A percentile compares a stretch with the other conserved stretches of the same genome.
Evolutionary conservation across 176 grass and related monocot species (phyloP).

Genomic region (Thinopyrum elongatum): DNA sequence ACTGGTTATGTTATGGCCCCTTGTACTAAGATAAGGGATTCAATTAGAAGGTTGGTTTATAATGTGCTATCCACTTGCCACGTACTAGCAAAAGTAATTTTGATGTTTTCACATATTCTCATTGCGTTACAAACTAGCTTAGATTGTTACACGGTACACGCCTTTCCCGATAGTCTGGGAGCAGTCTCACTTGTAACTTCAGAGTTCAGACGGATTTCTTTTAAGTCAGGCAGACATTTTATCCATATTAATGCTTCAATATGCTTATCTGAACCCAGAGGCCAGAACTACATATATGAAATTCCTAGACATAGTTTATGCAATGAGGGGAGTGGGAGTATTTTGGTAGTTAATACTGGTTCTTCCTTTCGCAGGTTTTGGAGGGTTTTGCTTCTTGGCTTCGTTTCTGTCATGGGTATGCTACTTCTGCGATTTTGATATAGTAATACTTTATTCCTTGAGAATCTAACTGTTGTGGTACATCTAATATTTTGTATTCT

Average conservation of each 20-base stretch:
- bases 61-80: conserved; percentile 14
- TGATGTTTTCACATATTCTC: conserved; percentile 3
- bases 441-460: conserved; percentile 25
- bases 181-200: neutral
- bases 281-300: neutral
- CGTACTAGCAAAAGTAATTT: conserved; percentile 12
- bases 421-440: conserved; percentile 28
- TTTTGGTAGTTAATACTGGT: conserved; percentile 30
- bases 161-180: neutral
- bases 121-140: conserved; percentile 10
- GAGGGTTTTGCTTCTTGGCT: conserved; percentile 98
- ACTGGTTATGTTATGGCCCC: conserved; percentile 1
- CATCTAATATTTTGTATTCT: conserved; percentile 7
- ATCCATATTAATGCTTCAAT: neutral
- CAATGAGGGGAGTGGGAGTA: neutral
- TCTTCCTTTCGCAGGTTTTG: conserved; percentile 63
- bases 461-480: conserved; percentile 24
- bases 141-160: neutral
- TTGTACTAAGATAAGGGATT: neutral
- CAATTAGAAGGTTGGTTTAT: neutral
- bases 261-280: neutral
- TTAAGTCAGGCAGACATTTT: too few species aligned
- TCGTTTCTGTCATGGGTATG: conserved; percentile 92
- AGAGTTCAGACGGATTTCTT: too few species aligned
- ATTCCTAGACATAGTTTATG: conserved; percentile 23